Conservation (phyloP, 2,329 filamentous ascomycete species). For the Diaporthe citri region DNA sequence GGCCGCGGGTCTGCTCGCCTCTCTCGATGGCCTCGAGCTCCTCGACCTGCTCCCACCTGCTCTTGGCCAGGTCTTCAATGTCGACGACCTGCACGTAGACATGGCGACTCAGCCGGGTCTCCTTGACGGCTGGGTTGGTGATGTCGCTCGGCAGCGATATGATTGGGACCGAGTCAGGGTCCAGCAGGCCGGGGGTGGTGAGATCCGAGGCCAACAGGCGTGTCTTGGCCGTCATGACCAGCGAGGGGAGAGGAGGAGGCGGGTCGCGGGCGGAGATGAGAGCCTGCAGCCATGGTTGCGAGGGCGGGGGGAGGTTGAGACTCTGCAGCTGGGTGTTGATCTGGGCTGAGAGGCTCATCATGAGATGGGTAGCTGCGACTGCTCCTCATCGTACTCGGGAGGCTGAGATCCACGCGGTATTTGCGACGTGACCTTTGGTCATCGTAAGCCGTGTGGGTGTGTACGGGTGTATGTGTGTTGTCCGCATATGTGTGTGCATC, state of each 20-base stretch:
- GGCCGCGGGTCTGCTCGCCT: constrained; percentile 79
- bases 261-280: constrained; percentile 70
- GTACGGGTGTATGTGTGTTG: neutral
- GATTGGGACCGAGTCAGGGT: constrained; percentile 52
- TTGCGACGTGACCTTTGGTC: neutral
- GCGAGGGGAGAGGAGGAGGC: constrained; percentile 74
- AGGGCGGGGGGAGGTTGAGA: constrained; percentile 66
- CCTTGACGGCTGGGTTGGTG: constrained; percentile 64
- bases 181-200: constrained; percentile 67
- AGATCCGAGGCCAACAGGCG: constrained; percentile 86
- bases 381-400: neutral
- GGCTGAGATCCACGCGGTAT: neutral
- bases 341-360: constrained; percentile 59
- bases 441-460: neutral
- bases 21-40: constrained; percentile 79
- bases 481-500: neutral
- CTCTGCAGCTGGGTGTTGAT: constrained; percentile 63
- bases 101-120: constrained; percentile 69
- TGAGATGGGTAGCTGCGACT: constrained; percentile 5
- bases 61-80: constrained; percentile 83
- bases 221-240: constrained; percentile 84
- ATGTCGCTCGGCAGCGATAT: constrained; percentile 70
- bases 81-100: constrained; percentile 87
- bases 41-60: constrained; percentile 89
- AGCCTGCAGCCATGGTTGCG: constrained; percentile 70